Base-by-base conservation (phyloP, 202 grass and related monocot genomes). In the Schoenoplectus triqueter region DNA sequence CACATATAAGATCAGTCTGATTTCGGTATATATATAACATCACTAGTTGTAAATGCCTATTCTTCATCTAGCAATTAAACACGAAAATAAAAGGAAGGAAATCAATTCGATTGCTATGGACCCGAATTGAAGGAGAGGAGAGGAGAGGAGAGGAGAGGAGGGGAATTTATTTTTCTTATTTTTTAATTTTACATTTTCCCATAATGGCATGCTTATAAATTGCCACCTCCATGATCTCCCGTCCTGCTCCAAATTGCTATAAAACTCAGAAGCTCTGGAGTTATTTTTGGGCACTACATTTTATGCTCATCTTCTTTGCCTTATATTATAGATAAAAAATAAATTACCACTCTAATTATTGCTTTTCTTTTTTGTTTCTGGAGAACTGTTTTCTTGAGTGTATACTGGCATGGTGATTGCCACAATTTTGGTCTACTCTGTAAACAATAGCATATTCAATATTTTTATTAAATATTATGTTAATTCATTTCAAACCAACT, bases 21-120 rank as follows among this genome's bases (percentile, higher is more conserved):
- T 78, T 10, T 41, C 74, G 56, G 74, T 41, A 78, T 31, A 31
- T 31, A 31, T 31, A 31, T 42, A 60, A 61, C 31, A 77, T 76
- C 54, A 78, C 54, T 78, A 78, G 74, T 61, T 60, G 14, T n/a
- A 3, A 78, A 60, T 6, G 74, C 13, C 22, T 61, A n/a, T n/a
- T 18, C 21, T 60, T 60, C 22, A 78, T 78, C 54, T 78, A 78
- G 50, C 74, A 39, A 60, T 61, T 60, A n/a, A 62, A 62, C 14
- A 59, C 2, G n/a, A n/a, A 62, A 62, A 5, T 52, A 68, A 64
- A 44, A 51, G 17, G n/a, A 21, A 73, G 20, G 7, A 10, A 49
- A 20, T 19, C 44, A 49, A 2, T 20, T 73, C 7, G n/a, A 50
- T 21, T 73, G 3, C 0, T 3, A 40, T 73, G 13, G 45, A 73